Evolutionary conservation across 768 basidiomycete species (phyloP), one percentile per base, ranked within the genome.

Genomic region (Rhodotorula toruloides): DNA sequence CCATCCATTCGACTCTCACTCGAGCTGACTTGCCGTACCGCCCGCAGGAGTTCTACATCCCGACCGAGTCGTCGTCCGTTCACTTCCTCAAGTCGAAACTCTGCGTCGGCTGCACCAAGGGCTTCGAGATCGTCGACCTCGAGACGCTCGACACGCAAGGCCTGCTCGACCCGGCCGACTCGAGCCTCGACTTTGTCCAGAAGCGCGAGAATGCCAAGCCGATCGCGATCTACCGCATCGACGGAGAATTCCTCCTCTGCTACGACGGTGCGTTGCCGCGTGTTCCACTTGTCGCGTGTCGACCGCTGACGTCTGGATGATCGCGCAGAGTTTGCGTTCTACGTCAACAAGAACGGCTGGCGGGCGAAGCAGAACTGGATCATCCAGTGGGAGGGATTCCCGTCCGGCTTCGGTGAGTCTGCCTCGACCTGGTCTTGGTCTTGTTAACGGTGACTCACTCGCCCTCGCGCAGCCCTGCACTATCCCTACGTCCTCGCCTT

Each of bases 71-170:
- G 56, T 90, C 86, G 62, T 97, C 93, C 19, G 88, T 98, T 31
- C 94, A 96, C 78, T 97, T 94, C 80, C 82, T 99, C 71, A 96
- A 94, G 81, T 96, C 94, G 53, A 89, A 88, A 79, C 84, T 99
- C 72, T 99, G 96, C 77, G 90, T 99, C 21, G 96, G 94, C 2
- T 94, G 92, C 76, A 90, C 93, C 16, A 88, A 90, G 74, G 96
- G 96, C 25, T 98, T 99, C 77, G 96, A 98, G 79, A 97, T 99
- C 71, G 91, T 99, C 69, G 96, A 99, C 77, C 83, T 98, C 44
- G 92, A 97, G 77, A 93, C 88, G 65, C 80, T 99, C 78, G 96
- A 99, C 77, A 97, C 94, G 47, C 94, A 98, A 79, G 91, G 91
- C 7, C 77, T 99, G 72, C 82, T 99, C 58, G 96, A 99, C 78